Evolutionary conservation across 768 basidiomycete genomes (phyloP).

Genomic region (Mycena olivaceomarginata): DNA sequence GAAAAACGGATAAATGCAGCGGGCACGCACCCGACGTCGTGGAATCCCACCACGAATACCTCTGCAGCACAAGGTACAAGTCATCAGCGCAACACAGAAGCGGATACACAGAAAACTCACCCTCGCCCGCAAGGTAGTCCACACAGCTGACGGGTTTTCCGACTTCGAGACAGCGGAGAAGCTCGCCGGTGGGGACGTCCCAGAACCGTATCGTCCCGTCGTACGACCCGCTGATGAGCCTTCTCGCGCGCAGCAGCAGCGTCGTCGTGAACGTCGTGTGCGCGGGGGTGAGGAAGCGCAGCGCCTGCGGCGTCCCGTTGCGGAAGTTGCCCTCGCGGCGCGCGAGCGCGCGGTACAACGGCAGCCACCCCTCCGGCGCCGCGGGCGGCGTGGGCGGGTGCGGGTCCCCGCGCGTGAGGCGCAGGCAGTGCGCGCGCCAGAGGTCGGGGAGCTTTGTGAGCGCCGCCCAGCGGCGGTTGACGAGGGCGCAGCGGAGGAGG

Average conservation of each 20-base stretch:
- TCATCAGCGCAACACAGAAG: neutral
- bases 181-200: slow-evolving; percentile 81
- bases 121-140: slow-evolving; percentile 89
- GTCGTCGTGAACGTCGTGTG: slow-evolving; percentile 95
- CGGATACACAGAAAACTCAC: slow-evolving; percentile 55
- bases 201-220: slow-evolving; percentile 96
- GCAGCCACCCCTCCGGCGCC: slow-evolving; percentile 84
- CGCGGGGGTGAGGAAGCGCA: slow-evolving; percentile 83
- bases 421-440: slow-evolving; percentile 86
- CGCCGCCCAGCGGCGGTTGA: slow-evolving; percentile 65
- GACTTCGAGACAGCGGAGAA: slow-evolving; percentile 86
- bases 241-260: slow-evolving; percentile 83
- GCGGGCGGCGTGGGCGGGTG: slow-evolving; percentile 77
- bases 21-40: slow-evolving; percentile 86
- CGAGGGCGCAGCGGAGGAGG: slow-evolving; percentile 56
- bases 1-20: neutral
- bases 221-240: slow-evolving; percentile 92
- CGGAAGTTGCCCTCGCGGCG: slow-evolving; percentile 92
- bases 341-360: slow-evolving; percentile 87
- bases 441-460: slow-evolving; percentile 78
- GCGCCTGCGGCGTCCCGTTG: slow-evolving; percentile 82
- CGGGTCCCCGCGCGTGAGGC: slow-evolving; percentile 84
- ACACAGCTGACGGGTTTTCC: slow-evolving; percentile 95
- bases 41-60: slow-evolving; percentile 95
- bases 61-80: slow-evolving; percentile 60